Evolutionary conservation across 2,329 filamentous ascomycete species (phyloP).

Genomic region (Microcyclospora tardicrescens): DNA sequence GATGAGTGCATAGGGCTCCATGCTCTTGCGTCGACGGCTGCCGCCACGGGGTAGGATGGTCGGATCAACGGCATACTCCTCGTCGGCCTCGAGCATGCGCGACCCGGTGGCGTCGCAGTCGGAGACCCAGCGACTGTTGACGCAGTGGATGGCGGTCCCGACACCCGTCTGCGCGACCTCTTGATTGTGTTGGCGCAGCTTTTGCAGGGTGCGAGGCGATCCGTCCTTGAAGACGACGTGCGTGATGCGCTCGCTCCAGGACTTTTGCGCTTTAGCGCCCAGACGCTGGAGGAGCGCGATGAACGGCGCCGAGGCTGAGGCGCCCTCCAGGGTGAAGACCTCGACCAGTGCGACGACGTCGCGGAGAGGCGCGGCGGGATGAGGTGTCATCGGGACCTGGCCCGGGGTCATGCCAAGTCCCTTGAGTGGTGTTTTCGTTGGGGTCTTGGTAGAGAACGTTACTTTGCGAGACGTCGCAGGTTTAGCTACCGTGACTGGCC

Average conservation of each 20-base stretch:
- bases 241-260: conserved; percentile 24
- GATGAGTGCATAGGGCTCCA: conserved; percentile 22
- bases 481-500: conserved; percentile 18
- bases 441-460: conserved; percentile 14
- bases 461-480: conserved; percentile 17
- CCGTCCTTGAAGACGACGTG: conserved; percentile 28
- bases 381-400: conserved; percentile 23
- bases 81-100: conserved; percentile 19
- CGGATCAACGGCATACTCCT: conserved; percentile 22
- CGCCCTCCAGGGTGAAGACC: conserved; percentile 24
- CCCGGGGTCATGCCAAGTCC: conserved; percentile 15
- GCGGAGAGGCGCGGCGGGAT: conserved; percentile 21
- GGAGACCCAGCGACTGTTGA: conserved; percentile 26
- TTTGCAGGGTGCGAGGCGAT: conserved; percentile 22
- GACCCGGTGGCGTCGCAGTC: conserved; percentile 22
- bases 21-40: conserved; percentile 22
- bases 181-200: conserved; percentile 21
- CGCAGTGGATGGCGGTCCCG: conserved; percentile 20
- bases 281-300: conserved; percentile 22
- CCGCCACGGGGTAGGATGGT: conserved; percentile 20
- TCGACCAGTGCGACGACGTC: conserved; percentile 24
- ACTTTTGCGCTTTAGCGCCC: conserved; percentile 23
- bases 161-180: conserved; percentile 11
- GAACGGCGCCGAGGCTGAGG: conserved; percentile 23
- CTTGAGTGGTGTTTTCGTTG: conserved; percentile 20